Conservation (phyloP, 1,284 basidiomycete species). For the Puccinia triticina region DNA sequence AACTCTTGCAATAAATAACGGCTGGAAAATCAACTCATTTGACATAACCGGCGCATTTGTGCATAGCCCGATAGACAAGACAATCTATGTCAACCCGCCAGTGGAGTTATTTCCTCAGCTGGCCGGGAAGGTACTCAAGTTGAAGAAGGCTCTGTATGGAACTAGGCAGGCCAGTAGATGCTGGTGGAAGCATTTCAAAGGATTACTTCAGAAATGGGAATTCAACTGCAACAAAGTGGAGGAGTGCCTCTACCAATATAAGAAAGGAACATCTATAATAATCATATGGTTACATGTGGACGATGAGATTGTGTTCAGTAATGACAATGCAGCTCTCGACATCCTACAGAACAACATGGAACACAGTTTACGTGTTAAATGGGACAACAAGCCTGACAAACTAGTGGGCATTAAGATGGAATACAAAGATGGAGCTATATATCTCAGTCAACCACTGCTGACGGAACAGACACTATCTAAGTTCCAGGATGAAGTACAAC, state of each 20-base stretch:
- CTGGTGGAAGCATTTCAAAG: not conserved
- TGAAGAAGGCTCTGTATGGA: too few relatives aligned
- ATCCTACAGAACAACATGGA: not conserved
- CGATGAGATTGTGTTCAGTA: constrained; percentile 6
- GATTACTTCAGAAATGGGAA: not conserved
- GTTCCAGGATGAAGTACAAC: not conserved
- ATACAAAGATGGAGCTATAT: not conserved
- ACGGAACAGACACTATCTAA: not conserved
- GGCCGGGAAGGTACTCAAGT: too few relatives aligned
- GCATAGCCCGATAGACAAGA: too few relatives aligned
- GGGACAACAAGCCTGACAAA: too few relatives aligned
- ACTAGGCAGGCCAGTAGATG: too few relatives aligned
- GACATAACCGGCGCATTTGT: too few relatives aligned
- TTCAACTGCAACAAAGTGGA: not conserved
- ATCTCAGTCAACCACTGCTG: not conserved
- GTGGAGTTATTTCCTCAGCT: too few relatives aligned
- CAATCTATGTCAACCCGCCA: too few relatives aligned
- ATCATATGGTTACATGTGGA: too few relatives aligned
- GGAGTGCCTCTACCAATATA: too few relatives aligned
- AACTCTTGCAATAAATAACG: not conserved
- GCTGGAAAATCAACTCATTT: not conserved
- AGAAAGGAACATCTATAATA: too few relatives aligned
- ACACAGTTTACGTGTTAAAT: not conserved
- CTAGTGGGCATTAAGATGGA: too few relatives aligned
- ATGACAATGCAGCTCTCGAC: not conserved